phyloP scores from a whole-genome alignment of 331 rosid species.

The Quercus lobata region DNA sequence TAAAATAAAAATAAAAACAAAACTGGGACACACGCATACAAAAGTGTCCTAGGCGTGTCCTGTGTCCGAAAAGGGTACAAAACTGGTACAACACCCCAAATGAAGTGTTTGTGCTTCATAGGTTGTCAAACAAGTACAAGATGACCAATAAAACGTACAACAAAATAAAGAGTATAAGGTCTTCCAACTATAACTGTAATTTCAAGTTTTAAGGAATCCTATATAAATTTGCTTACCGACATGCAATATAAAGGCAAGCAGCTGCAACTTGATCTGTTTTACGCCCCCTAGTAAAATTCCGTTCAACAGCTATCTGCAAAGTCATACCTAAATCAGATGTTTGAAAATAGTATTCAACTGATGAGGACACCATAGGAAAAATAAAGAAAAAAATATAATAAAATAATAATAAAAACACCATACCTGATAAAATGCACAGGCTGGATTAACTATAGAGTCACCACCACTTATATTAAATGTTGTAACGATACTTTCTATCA shows the following conservation, averaged over 20 bases:
- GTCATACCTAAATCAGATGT: constrained; percentile 11
- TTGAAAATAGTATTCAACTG: not conserved
- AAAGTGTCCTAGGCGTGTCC: too few species aligned
- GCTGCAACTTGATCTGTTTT: constrained; percentile 74
- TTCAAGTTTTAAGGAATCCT: not conserved
- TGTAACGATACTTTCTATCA: constrained; percentile 14
- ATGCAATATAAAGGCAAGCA: constrained; percentile 89
- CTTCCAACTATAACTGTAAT: not conserved
- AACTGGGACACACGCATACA: too few species aligned
- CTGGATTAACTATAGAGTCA: constrained; percentile 20
- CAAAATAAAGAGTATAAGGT: not conserved
- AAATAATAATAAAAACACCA: too few species aligned
- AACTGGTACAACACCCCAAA: too few species aligned
- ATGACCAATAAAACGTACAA: not conserved
- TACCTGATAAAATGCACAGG: constrained; percentile 16
- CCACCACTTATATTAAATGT: constrained; percentile 10
- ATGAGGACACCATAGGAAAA: not conserved
- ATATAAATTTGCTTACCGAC: constrained; percentile 47
- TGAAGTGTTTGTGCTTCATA: too few species aligned
- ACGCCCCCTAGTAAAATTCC: constrained; percentile 84
- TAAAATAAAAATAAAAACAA: too few species aligned
- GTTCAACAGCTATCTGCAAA: constrained; percentile 73
- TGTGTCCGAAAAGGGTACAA: rapidly evolving
- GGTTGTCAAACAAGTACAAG: not conserved
- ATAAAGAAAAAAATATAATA: not conserved